Evolutionary conservation across 2,329 filamentous ascomycete genomes (phyloP).

Genomic region (Golovinomyces cichoracearum): DNA sequence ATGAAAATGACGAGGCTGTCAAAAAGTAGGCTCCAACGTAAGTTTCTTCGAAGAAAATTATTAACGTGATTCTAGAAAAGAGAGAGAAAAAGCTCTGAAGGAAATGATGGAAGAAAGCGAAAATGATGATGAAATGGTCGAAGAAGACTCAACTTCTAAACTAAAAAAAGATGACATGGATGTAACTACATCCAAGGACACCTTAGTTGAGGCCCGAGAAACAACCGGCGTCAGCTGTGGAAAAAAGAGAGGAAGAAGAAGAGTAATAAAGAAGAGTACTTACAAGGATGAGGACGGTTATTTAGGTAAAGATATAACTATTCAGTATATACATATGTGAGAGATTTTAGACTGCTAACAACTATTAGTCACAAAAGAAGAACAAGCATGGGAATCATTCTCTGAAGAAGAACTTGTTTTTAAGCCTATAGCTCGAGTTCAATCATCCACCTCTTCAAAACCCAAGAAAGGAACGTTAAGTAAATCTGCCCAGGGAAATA

Average conservation of each 20-base stretch:
- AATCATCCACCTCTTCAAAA: constrained; percentile 13
- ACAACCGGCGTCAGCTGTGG: constrained; percentile 27
- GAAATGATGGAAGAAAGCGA: constrained; percentile 56
- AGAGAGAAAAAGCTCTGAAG: constrained; percentile 37
- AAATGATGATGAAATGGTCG: constrained; percentile 20
- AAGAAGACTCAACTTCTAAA: constrained; percentile 15
- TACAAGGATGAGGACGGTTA: constrained; percentile 75
- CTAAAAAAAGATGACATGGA: constrained; percentile 15
- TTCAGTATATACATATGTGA: not conserved
- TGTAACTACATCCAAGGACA: constrained; percentile 19
- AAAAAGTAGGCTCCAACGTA: constrained; percentile 18
- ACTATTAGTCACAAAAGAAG: constrained; percentile 55
- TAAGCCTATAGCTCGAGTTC: constrained; percentile 23
- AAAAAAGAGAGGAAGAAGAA: constrained; percentile 47
- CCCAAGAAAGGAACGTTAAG: constrained; percentile 15
- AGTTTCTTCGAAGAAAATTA: constrained; percentile 6
- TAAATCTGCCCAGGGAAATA: constrained; percentile 47
- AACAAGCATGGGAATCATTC: constrained; percentile 71
- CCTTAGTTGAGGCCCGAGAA: constrained; percentile 10
- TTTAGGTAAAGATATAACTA: constrained; percentile 32
- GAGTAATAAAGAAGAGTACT: constrained; percentile 69
- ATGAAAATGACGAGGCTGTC: constrained; percentile 23
- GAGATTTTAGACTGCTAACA: not conserved
- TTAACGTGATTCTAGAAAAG: constrained; percentile 21
- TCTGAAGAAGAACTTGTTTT: constrained; percentile 57